phyloP scores from a whole-genome alignment of 2,329 filamentous ascomycete genomes.

The Graphilbum ipis-grandicollis region DNA sequence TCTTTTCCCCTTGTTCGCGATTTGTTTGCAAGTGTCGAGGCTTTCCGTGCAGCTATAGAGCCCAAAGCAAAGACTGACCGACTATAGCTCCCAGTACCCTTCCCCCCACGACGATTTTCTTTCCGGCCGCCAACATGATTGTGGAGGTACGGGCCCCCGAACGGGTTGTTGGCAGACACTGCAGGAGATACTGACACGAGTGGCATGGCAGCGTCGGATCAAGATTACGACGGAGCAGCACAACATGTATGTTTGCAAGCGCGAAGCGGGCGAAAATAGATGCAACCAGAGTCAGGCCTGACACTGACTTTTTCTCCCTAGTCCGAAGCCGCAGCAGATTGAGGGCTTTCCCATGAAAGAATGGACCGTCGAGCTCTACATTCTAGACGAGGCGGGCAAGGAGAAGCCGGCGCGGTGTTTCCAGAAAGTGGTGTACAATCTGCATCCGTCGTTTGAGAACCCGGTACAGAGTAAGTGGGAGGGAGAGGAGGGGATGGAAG shows the following conservation, averaged over 20 bases:
- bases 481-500: neutral
- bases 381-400: conserved; percentile 74
- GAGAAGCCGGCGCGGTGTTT: conserved; percentile 72
- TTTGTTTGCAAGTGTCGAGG: too few relatives aligned
- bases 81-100: too few relatives aligned
- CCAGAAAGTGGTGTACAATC: conserved; percentile 79
- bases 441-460: conserved; percentile 87
- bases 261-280: too few relatives aligned
- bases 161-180: too few relatives aligned
- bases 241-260: conserved; percentile 59
- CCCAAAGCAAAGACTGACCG: too few relatives aligned
- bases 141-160: conserved; percentile 15
- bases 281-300: too few relatives aligned
- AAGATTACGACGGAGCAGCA: conserved; percentile 88
- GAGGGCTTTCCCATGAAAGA: conserved; percentile 83
- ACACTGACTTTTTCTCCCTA: too few relatives aligned
- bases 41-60: too few relatives aligned
- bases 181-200: too few relatives aligned
- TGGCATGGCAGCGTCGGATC: conserved; percentile 56
- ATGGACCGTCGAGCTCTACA: conserved; percentile 76
- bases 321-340: conserved; percentile 62
- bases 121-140: conserved; percentile 16
- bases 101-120: neutral
- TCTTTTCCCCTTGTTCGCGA: too few relatives aligned
- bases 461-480: conserved; percentile 58